Evolutionary conservation across 495 filamentous ascomycete species (phyloP).

Genomic region (Hyaloscypha hepaticicola): DNA sequence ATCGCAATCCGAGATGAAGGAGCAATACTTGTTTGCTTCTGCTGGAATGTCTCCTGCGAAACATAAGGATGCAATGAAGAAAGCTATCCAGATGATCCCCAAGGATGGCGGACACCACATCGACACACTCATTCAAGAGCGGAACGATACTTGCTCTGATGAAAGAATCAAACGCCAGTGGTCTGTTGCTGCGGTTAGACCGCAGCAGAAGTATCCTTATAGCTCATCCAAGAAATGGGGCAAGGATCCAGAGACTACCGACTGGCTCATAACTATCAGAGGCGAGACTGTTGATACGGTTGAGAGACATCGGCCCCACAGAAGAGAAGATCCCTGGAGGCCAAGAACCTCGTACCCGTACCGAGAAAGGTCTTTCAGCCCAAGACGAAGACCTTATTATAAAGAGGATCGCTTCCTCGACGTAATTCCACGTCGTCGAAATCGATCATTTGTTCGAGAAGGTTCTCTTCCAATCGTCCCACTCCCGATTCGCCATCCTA

Average conservation of each 20-base stretch:
- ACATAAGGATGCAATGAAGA: conserved; percentile 10
- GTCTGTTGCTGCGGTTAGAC: conserved; percentile 7
- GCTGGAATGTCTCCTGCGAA: conserved; percentile 7
- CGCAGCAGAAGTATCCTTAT: conserved; percentile 12
- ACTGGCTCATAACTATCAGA: conserved; percentile 20
- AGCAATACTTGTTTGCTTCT: background rate
- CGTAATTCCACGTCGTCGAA: background rate
- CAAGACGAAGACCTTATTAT: background rate
- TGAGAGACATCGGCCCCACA: conserved; percentile 5
- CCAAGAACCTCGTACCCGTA: background rate
- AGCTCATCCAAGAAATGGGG: conserved; percentile 22
- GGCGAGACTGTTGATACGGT: conserved; percentile 11
- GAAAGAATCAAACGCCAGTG: conserved; percentile 14
- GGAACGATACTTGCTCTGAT: conserved; percentile 2
- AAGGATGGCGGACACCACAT: conserved; percentile 9
- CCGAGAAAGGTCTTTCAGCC: conserved; percentile 1
- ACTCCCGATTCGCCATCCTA: background rate
- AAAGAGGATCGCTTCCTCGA: background rate
- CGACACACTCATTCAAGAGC: conserved; percentile 15
- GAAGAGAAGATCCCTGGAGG: conserved; percentile 14
- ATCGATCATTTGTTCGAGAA: background rate
- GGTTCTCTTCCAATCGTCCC: background rate
- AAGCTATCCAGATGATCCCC: conserved; percentile 11
- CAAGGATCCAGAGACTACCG: conserved; percentile 6
- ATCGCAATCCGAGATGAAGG: conserved; percentile 16